Percentiles rank a stretch among this genome's conserved stretches.
These are phyloP conservation scores for Cryphonectria parasitica DNA, from an alignment of 2,329 filamentous ascomycete genomes.

Conservation along the genomic window DNA sequence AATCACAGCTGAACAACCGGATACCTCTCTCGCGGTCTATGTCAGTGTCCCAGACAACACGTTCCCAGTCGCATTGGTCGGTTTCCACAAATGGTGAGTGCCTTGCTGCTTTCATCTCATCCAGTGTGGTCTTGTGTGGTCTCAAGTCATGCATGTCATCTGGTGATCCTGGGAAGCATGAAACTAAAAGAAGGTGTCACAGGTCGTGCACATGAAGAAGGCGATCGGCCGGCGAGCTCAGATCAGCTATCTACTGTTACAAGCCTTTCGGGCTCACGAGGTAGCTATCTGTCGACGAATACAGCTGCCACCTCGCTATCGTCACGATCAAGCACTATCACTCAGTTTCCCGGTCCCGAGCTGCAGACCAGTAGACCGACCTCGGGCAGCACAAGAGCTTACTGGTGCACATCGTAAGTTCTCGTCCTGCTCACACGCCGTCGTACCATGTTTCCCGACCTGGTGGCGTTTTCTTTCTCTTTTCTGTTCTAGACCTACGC, in stretches of 20 bases:
- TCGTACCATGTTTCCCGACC: background rate
- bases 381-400: conserved; percentile 47
- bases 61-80: conserved; percentile 24
- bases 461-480: conserved; percentile 22
- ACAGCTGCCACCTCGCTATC: conserved; percentile 39
- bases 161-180: background rate
- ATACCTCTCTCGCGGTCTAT: conserved; percentile 20
- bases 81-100: conserved; percentile 22
- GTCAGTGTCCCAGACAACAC: conserved; percentile 24
- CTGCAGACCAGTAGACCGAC: conserved; percentile 40
- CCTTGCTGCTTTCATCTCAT: background rate
- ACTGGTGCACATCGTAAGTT: conserved; percentile 58
- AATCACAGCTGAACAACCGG: conserved; percentile 18
- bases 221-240: conserved; percentile 24
- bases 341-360: conserved; percentile 41
- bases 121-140: background rate
- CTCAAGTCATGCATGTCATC: background rate
- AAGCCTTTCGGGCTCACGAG: conserved; percentile 51
- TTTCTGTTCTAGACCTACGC: background rate
- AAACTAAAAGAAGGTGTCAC: conserved; percentile 17
- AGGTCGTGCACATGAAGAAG: conserved; percentile 21
- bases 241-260: conserved; percentile 30
- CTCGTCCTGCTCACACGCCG: background rate
- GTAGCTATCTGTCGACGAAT: conserved; percentile 47
- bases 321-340: conserved; percentile 40